Base-by-base conservation (phyloP, 2,329 filamentous ascomycete genomes). In the Neophaeococcomyces mojaviensis region DNA sequence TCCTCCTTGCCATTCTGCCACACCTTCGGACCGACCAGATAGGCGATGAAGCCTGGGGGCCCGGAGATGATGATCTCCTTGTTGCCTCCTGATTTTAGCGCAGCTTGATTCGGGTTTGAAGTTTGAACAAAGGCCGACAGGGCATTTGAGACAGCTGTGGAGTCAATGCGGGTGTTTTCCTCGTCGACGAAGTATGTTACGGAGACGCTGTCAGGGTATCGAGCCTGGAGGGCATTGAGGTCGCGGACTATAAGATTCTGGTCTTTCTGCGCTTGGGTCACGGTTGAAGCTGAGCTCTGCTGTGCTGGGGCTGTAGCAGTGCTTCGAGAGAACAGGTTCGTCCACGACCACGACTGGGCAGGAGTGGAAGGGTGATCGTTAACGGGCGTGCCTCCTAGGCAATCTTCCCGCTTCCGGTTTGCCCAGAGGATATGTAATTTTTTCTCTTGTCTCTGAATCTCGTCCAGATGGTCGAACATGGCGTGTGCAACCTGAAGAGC, bases 181-280 rank as follows among this genome's bases (percentile, higher is more conserved):
- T 89, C 84, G 56, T 96, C 89, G 7, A 96, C 79, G 54, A 84
- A 87, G 59, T 92, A 88, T 34, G 82, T 77, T 5, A 95, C 75
- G 0, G 64, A 70, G 13, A 94, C 62, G 13, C 74, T 71, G 1
- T 69, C 68, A 0, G 74, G 74, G 55, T 81, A 77, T 38, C 62
- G 67, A 8, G 62, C 59, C 61, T 84, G 82, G 47, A 94, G 63
- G 1, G 69, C 71, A 43, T 77, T 71, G 6, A 95, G 66, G 56
- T 86, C 77, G 15, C 69, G 62, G 0, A 84, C 78, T 12, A 89
- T 72, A 48, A 60, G 50, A 42, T 54, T 57, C 55, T 48, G 48
- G 20, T 48, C 34, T 30, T 32, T 31, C 13, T 49, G 46, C 44
- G 34, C 41, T 24, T 36, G 32, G 9, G 20, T 34, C 12, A n/a